A percentile compares a stretch with the other conserved stretches of the same genome.
These are phyloP conservation scores for Fraxinus platypoda DNA, from an alignment of 305 asterid species.

Conservation along the genomic window DNA sequence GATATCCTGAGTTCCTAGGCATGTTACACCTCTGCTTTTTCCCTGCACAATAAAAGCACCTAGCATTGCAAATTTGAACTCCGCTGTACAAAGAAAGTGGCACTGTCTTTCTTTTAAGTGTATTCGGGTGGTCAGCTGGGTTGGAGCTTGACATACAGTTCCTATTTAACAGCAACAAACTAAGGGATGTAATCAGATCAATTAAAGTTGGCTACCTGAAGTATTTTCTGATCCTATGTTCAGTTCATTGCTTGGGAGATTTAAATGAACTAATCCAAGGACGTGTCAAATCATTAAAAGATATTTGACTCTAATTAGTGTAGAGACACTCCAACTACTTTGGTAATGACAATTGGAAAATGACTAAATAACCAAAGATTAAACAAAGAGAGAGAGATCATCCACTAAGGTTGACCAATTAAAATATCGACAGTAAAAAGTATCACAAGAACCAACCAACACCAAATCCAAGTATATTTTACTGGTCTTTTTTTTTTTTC, in stretches of 20 bases:
- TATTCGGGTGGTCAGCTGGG: not conserved
- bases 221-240: not conserved
- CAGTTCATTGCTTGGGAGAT: not conserved
- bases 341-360: not conserved
- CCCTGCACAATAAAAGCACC: not conserved
- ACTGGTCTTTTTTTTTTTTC: constrained; percentile 20
- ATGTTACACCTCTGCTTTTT: not conserved
- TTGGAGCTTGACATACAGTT: not conserved
- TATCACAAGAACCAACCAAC: constrained; percentile 31
- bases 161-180: not conserved
- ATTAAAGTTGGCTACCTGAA: not conserved
- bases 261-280: not conserved
- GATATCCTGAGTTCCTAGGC: not conserved
- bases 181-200: too few species aligned
- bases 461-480: constrained; percentile 35
- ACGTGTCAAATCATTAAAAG: not conserved
- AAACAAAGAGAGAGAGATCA: not conserved
- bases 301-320: not conserved
- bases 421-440: constrained; percentile 23
- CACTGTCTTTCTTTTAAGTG: not conserved
- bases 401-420: constrained; percentile 31
- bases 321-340: not conserved
- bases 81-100: not conserved
- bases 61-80: not conserved
- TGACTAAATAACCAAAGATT: not conserved